Percentiles rank a stretch among this genome's conserved stretches.
These are phyloP conservation scores for Bothriochloa decipiens DNA, from an alignment of 176 grass and related monocot species.

Conservation along the genomic window DNA sequence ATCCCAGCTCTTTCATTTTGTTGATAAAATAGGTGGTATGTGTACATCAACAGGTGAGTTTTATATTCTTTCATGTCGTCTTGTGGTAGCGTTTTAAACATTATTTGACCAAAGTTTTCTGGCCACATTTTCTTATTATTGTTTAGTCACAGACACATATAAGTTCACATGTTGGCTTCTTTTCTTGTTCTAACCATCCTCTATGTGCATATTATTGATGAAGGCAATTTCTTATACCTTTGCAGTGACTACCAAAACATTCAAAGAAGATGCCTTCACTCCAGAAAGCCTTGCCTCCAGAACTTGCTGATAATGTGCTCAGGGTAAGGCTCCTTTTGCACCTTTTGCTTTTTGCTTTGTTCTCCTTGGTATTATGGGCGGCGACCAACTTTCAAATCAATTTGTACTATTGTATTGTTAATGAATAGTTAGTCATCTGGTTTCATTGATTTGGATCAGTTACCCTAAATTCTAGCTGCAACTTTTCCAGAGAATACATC, in stretches of 20 bases:
- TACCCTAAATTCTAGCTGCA: background rate
- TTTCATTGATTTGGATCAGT: background rate
- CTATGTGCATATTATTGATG: slow-evolving; percentile 1
- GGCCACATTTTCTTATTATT: background rate
- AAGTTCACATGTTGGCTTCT: background rate
- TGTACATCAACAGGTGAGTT: background rate
- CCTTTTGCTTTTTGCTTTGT: background rate
- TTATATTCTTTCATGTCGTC: background rate
- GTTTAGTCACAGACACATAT: background rate
- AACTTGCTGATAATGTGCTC: slow-evolving; percentile 80
- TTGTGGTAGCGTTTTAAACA: background rate
- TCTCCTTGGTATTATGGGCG: background rate
- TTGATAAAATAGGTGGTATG: no score
- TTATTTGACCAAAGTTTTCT: background rate
- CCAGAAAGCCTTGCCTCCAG: slow-evolving; percentile 70
- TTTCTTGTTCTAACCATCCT: background rate
- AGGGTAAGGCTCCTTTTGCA: slow-evolving; percentile 52
- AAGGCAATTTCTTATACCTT: background rate
- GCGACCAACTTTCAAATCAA: slow-evolving; percentile 3
- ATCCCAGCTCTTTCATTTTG: background rate
- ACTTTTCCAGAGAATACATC: slow-evolving; percentile 7
- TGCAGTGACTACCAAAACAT: slow-evolving; percentile 25
- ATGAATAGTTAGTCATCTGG: slow-evolving; percentile 6
- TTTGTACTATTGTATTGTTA: slow-evolving; percentile 11
- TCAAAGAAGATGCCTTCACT: slow-evolving; percentile 66